Evolutionary conservation across 179 eudicot genomes (phyloP).

Genomic region (Carnegiea gigantea): DNA sequence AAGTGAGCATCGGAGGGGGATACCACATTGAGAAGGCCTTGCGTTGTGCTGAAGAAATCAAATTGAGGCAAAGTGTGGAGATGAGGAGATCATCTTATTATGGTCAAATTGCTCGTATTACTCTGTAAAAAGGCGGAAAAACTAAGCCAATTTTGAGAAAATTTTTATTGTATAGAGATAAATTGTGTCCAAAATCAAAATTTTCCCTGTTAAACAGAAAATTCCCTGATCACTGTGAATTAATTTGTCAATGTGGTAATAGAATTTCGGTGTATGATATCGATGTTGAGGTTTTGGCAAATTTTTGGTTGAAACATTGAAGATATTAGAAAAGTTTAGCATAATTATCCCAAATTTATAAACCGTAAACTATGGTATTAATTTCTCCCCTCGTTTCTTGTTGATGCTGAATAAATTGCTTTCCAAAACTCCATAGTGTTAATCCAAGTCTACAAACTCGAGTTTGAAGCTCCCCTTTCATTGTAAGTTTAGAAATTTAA

Average conservation of each 20-base stretch:
- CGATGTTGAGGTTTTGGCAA: not conserved
- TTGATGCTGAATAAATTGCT: no score
- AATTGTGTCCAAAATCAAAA: not conserved
- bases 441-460: not conserved
- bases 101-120: slow-evolving; percentile 49
- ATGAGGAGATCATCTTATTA: slow-evolving; percentile 29
- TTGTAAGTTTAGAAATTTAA: no score
- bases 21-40: slow-evolving; percentile 83
- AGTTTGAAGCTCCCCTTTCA: not conserved
- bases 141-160: not conserved
- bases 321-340: not conserved
- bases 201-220: not conserved
- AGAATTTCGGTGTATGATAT: not conserved
- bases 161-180: slow-evolving; percentile 2
- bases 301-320: not conserved
- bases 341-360: no score
- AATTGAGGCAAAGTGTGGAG: slow-evolving; percentile 44
- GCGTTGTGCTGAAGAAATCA: slow-evolving; percentile 91
- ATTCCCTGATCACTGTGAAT: not conserved
- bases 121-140: slow-evolving; percentile 14
- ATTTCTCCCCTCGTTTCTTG: no score
- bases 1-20: slow-evolving; percentile 96
- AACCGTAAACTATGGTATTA: no score
- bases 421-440: no score
- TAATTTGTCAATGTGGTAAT: not conserved